Evolutionary conservation across 441 rosid species (phyloP).

Genomic region (Flueggea neowawraea): DNA sequence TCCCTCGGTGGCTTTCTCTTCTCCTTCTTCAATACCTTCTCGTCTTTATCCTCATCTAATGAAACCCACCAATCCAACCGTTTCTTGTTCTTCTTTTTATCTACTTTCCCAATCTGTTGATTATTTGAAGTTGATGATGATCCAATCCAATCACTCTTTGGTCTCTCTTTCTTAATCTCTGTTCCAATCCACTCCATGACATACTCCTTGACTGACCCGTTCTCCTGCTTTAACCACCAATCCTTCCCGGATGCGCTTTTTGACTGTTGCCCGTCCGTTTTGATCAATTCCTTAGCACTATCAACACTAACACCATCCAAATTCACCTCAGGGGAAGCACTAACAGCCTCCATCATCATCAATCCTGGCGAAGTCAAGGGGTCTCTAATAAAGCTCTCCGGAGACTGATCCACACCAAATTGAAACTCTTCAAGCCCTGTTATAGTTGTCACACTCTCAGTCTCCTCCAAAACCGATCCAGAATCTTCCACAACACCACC

Average conservation of each 20-base stretch:
- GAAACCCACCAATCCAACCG: slow-evolving; percentile 88
- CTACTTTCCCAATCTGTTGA: slow-evolving; percentile 21
- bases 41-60: slow-evolving; percentile 69
- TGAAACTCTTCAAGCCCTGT: slow-evolving; percentile 64
- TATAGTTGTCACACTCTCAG: slow-evolving; percentile 68
- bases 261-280: slow-evolving; percentile 23
- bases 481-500: slow-evolving; percentile 41
- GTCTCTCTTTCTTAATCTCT: slow-evolving; percentile 77
- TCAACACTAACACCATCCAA: slow-evolving; percentile 36
- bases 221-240: slow-evolving; percentile 77
- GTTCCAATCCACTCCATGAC: slow-evolving; percentile 95
- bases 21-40: slow-evolving; percentile 43
- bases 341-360: slow-evolving; percentile 23
- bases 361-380: slow-evolving; percentile 25
- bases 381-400: slow-evolving; percentile 29
- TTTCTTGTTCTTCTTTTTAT: slow-evolving; percentile 55
- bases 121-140: slow-evolving; percentile 30
- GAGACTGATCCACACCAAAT: slow-evolving; percentile 58
- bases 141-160: slow-evolving; percentile 63
- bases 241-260: slow-evolving; percentile 37
- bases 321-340: slow-evolving; percentile 45
- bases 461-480: slow-evolving; percentile 64
- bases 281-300: slow-evolving; percentile 18
- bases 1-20: slow-evolving; percentile 76
- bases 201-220: slow-evolving; percentile 60